Evolutionary conservation across 371 early-diverging fungal species (phyloP), one percentile per base, ranked within the genome.

Genomic region (Mucor plumbeus): DNA sequence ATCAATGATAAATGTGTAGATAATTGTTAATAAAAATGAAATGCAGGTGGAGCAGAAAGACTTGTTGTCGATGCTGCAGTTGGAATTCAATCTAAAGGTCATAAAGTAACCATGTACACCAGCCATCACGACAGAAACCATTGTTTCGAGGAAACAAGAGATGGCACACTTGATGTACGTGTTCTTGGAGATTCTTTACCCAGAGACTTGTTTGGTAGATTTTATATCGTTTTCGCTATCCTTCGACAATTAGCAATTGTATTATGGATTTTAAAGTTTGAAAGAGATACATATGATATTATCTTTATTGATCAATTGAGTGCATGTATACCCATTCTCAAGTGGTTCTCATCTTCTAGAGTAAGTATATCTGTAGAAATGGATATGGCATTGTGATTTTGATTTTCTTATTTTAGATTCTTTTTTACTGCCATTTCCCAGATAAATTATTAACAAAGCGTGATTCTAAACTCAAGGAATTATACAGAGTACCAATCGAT

Each of bases 371-470:
- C 26, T 26, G 26, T 67, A 10, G 34, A 59, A 19, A 10, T 19
- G 10, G 10, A 9, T 19, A 7, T 44, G 43, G n/a, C 15, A 35
- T 11, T 26, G 1, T 26, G 31, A 17, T 7, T 1, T 44, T 4
- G 8, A 44, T 7, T 35, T 47, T 13, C 34, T 17, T 17, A 17
- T 31, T 58, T 14, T 78, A 89, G 82, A 85, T 97, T 9, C 76
- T 97, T 35, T 98, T 97, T 79, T 98, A 98, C 74, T 97, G 99
- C 75, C 99, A 98, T 69, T 97, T 94, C 73, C 99, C 99, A 0
- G 99, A 98, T 71, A 90, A 93, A 71, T 83, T 96, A 17, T 77
- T 94, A 58, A 86, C 94, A 14, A 76, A 78, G 50, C 87, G 92
- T 4, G 83, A 86, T 33, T 84, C 90, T 5, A 33, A 80, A 21